Evolutionary conservation across 116 monocot species (phyloP).

Genomic region (Phalaenopsis hybrid): DNA sequence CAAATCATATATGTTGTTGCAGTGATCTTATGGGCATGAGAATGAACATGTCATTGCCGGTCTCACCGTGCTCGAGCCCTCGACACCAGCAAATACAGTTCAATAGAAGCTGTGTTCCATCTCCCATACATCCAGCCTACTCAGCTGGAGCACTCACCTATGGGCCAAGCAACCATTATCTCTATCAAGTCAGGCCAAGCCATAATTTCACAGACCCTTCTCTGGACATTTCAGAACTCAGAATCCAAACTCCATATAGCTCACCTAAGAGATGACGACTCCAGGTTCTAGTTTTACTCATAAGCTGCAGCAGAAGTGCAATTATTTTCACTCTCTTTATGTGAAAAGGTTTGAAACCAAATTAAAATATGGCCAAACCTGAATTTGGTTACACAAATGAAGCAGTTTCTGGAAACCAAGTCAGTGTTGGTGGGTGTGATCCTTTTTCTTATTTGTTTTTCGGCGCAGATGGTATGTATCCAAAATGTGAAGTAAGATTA

Average conservation of each 20-base stretch:
- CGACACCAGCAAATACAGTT: conserved; percentile 38
- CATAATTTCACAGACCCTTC: conserved; percentile 28
- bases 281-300: not conserved
- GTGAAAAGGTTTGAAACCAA: conserved; percentile 1
- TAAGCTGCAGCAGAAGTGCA: not conserved
- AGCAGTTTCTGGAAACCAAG: not conserved
- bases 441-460: conserved; percentile 5
- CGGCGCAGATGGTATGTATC: not conserved
- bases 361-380: not conserved
- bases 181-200: conserved; percentile 19
- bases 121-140: conserved; percentile 61
- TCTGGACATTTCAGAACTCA: conserved; percentile 31
- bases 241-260: conserved; percentile 23
- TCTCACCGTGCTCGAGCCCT: conserved; percentile 87
- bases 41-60: conserved; percentile 75
- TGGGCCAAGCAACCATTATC: conserved; percentile 24
- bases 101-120: conserved; percentile 62
- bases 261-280: conserved; percentile 44
- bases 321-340: not conserved
- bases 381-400: not conserved
- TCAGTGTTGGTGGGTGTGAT: not conserved
- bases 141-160: conserved; percentile 31
- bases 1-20: conserved; percentile 11
- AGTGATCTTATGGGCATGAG: conserved; percentile 34
- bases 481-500: not conserved